Conservation (phyloP, 441 rosid genomes). For the Erysimum cheiri region DNA sequence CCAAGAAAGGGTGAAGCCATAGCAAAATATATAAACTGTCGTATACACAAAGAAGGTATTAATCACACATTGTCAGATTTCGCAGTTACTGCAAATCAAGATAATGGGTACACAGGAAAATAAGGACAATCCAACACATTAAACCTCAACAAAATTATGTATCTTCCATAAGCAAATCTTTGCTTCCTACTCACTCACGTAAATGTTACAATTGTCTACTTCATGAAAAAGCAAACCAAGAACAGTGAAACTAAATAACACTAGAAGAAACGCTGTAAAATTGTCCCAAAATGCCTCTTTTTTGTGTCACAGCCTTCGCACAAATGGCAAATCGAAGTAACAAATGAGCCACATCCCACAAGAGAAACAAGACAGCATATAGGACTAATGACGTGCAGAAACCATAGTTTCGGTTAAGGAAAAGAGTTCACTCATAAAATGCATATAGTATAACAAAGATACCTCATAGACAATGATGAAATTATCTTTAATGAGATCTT, state of each 20-base stretch:
- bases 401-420: neutral
- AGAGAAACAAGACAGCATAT: slow-evolving; percentile 12
- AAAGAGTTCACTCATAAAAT: neutral
- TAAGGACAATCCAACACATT: too few species aligned
- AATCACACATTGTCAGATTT: neutral
- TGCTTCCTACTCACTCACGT: neutral
- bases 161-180: neutral
- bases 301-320: neutral
- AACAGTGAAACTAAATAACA: slow-evolving; percentile 7
- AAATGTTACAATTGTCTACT: neutral
- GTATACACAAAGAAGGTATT: slow-evolving; percentile 1
- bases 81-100: neutral
- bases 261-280: neutral
- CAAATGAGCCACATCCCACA: neutral
- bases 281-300: neutral
- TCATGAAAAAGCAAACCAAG: slow-evolving; percentile 18
- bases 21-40: neutral
- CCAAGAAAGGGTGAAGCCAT: neutral
- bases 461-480: slow-evolving; percentile 97
- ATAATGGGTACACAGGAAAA: neutral
- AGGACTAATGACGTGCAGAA: neutral
- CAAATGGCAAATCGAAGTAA: neutral
- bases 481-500: slow-evolving; percentile 92
- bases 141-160: neutral
- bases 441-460: slow-evolving; percentile 2